A percentile compares a stretch with the other conserved stretches of the same genome.
Evolutionary conservation across 2,329 filamentous ascomycete genomes (phyloP).

Genomic region (Sporothrix pallida): DNA sequence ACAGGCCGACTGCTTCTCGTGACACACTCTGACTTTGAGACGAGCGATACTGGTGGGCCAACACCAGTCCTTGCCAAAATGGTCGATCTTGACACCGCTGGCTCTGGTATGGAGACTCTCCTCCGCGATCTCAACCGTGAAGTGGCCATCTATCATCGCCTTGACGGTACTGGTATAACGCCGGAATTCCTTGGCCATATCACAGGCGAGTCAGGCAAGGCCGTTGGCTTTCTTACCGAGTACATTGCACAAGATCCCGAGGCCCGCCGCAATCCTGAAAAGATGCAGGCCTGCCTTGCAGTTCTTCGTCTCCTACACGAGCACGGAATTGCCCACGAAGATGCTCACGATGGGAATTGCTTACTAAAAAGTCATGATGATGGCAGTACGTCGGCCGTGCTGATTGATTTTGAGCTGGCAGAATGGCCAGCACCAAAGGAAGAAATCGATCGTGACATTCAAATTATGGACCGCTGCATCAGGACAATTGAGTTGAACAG

Average conservation of each 20-base stretch:
- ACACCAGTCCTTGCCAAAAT: constrained; percentile 33
- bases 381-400: constrained; percentile 29
- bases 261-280: not conserved
- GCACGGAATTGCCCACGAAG: constrained; percentile 34
- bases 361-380: constrained; percentile 29
- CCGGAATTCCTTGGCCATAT: constrained; percentile 36
- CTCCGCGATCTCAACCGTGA: constrained; percentile 29
- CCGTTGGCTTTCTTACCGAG: constrained; percentile 35
- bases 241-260: constrained; percentile 28
- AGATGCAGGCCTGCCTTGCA: constrained; percentile 28
- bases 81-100: not conserved
- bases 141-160: constrained; percentile 31
- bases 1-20: constrained; percentile 34
- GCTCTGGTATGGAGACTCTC: not conserved
- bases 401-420: constrained; percentile 39
- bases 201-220: not conserved
- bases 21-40: constrained; percentile 31
- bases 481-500: not conserved
- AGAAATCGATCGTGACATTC: constrained; percentile 33
- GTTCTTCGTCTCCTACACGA: constrained; percentile 35
- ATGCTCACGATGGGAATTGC: constrained; percentile 39
- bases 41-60: not conserved
- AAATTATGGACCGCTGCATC: constrained; percentile 34
- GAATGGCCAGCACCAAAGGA: constrained; percentile 8
- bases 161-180: constrained; percentile 26